A percentile compares a stretch with the other conserved stretches of the same genome.
phyloP scores from a whole-genome alignment of 805 yeast genomes.

The Monosporozyma aquatica region DNA sequence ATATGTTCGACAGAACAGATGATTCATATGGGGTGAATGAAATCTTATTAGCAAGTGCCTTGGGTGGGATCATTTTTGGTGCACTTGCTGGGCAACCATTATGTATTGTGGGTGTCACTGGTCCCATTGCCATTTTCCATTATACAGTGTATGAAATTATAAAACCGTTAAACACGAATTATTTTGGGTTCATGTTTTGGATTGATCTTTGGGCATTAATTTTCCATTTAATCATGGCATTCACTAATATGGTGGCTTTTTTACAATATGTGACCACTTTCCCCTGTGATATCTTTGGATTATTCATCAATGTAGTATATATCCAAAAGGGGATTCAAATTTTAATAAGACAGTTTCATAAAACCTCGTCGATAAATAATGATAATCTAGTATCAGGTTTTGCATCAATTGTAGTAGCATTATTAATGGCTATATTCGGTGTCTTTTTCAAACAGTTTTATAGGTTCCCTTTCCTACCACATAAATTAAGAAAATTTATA shows the following conservation, averaged over 20 bases:
- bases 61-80: slow-evolving; percentile 88
- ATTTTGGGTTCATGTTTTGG: slow-evolving; percentile 95
- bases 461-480: slow-evolving; percentile 52
- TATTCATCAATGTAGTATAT: slow-evolving; percentile 81
- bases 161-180: slow-evolving; percentile 36
- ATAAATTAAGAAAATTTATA: slow-evolving; percentile 54
- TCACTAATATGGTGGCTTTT: slow-evolving; percentile 56
- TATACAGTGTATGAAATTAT: slow-evolving; percentile 56
- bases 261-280: slow-evolving; percentile 66
- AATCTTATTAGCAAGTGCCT: slow-evolving; percentile 69
- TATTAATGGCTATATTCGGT: slow-evolving; percentile 73
- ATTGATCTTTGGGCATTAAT: slow-evolving; percentile 84
- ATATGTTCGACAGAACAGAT: slow-evolving; percentile 87
- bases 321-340: slow-evolving; percentile 87
- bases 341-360: slow-evolving; percentile 55
- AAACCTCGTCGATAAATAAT: not conserved
- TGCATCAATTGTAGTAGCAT: slow-evolving; percentile 63
- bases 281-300: slow-evolving; percentile 89
- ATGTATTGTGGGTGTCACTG: slow-evolving; percentile 94
- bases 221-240: slow-evolving; percentile 65
- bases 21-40: slow-evolving; percentile 89
- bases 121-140: slow-evolving; percentile 87
- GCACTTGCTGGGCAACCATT: slow-evolving; percentile 81
- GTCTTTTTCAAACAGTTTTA: slow-evolving; percentile 45
- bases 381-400: slow-evolving; percentile 43